phyloP scores from a whole-genome alignment of 140 eudicot genomes.

The Stevia rebaudiana region DNA sequence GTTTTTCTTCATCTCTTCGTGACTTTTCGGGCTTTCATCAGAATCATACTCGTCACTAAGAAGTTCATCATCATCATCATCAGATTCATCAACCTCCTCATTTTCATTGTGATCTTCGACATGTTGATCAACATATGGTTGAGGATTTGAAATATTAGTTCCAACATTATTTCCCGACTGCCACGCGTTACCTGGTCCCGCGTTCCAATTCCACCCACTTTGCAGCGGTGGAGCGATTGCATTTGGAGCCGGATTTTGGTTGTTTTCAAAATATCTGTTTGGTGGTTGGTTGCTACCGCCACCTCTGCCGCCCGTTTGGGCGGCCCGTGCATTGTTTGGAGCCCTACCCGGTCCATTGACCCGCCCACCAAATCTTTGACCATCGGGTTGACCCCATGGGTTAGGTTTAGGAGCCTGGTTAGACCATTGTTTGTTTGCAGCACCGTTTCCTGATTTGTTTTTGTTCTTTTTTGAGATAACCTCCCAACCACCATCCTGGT shows the following conservation, averaged over 20 bases:
- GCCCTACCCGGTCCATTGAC: conserved; percentile 35
- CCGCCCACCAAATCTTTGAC: conserved; percentile 36
- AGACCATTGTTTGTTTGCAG: conserved; percentile 26
- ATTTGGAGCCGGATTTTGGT: conserved; percentile 12
- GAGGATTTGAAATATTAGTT: not conserved
- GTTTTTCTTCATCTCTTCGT: conserved; percentile 47
- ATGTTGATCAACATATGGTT: conserved; percentile 7
- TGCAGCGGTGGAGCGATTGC: conserved; percentile 32
- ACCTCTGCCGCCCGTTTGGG: conserved; percentile 45
- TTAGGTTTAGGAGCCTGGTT: conserved; percentile 36
- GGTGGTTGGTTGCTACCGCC: conserved; percentile 2
- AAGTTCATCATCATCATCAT: conserved; percentile 53
- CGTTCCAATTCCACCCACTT: conserved; percentile 38
- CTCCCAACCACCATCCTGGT: conserved; percentile 60
- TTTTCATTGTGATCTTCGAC: conserved; percentile 33
- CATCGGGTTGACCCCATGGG: conserved; percentile 49
- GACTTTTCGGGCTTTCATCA: conserved; percentile 58
- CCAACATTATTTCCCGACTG: conserved; percentile 11
- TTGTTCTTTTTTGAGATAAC: conserved; percentile 46
- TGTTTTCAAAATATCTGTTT: conserved; percentile 8
- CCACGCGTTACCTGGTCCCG: conserved; percentile 13
- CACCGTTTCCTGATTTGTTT: conserved; percentile 36
- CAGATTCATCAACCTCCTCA: conserved; percentile 40
- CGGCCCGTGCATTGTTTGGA: conserved; percentile 33
- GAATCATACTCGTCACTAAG: conserved; percentile 63